Conservation (phyloP, 1,139 yeast species). For the Arxiozyma heterogenica region DNA sequence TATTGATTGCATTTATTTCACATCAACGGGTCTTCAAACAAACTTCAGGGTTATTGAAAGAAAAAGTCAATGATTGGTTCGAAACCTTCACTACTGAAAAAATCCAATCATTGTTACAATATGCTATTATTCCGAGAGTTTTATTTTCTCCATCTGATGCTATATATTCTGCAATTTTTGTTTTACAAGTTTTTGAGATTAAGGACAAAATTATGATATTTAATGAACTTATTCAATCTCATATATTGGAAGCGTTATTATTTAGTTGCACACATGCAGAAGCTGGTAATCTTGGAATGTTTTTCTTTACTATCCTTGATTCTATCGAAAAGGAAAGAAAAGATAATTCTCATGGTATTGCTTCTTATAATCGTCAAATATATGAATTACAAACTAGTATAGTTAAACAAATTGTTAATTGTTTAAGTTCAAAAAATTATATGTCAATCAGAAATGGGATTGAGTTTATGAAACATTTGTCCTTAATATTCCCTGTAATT, state of each 20-base stretch:
- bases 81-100: conserved; percentile 15
- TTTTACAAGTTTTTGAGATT: conserved; percentile 41
- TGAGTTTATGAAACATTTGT: conserved; percentile 60
- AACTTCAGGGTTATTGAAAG: conserved; percentile 24
- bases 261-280: conserved; percentile 68
- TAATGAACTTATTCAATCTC: conserved; percentile 42
- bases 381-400: conserved; percentile 47
- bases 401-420: conserved; percentile 40
- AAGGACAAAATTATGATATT: conserved; percentile 37
- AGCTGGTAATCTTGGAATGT: conserved; percentile 75
- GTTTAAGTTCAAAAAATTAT: conserved; percentile 49
- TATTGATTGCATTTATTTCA: conserved; percentile 28
- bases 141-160: conserved; percentile 83
- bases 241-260: conserved; percentile 49
- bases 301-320: conserved; percentile 49
- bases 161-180: conserved; percentile 53
- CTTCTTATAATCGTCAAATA: conserved; percentile 37
- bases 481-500: conserved; percentile 59
- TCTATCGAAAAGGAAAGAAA: conserved; percentile 32
- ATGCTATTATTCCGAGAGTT: conserved; percentile 68
- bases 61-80: conserved; percentile 29
- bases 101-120: conserved; percentile 42
- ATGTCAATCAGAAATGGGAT: conserved; percentile 78
- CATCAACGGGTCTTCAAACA: conserved; percentile 28
- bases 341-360: conserved; percentile 17